Evolutionary conservation across 2,329 filamentous ascomycete genomes (phyloP).

Genomic region (Tolypocladium tundrense): DNA sequence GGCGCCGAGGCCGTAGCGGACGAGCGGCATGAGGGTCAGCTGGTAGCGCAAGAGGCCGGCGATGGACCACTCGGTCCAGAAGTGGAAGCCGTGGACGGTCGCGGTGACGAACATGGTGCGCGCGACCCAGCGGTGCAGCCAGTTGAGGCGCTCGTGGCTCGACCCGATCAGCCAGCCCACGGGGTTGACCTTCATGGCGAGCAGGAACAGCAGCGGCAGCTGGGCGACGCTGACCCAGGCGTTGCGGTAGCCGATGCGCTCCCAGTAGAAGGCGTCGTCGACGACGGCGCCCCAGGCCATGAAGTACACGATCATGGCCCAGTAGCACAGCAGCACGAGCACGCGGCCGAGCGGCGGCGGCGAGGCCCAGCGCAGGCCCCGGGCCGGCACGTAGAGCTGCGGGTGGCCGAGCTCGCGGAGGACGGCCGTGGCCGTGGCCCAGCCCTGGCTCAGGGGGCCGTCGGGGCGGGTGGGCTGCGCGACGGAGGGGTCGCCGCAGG

Average conservation of each 20-base stretch:
- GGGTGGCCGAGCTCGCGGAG: conserved; percentile 46
- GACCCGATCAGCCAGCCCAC: conserved; percentile 52
- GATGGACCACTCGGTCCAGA: conserved; percentile 52
- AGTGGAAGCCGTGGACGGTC: conserved; percentile 60
- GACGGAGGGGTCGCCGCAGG: conserved; percentile 30
- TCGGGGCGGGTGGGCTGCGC: conserved; percentile 42
- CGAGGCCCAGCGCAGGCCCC: conserved; percentile 42
- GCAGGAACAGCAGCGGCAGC: conserved; percentile 52
- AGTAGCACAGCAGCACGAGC: conserved; percentile 44
- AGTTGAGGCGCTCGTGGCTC: conserved; percentile 61
- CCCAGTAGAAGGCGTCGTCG: conserved; percentile 47
- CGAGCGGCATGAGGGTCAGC: conserved; percentile 50
- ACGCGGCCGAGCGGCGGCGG: conserved; percentile 49
- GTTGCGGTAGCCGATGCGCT: conserved; percentile 57
- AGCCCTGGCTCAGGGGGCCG: conserved; percentile 34
- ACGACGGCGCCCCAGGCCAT: conserved; percentile 38
- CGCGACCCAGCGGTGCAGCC: conserved; percentile 64
- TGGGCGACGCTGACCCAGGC: conserved; percentile 58
- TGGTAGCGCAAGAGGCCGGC: conserved; percentile 49
- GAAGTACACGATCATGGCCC: conserved; percentile 48
- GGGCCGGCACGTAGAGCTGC: conserved; percentile 37
- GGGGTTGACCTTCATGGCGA: conserved; percentile 48
- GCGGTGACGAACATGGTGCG: conserved; percentile 59
- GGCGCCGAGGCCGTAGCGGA: conserved; percentile 56
- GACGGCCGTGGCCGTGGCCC: conserved; percentile 50